phyloP scores from a whole-genome alignment of 306 rosid genomes.

The Fragaria ananassa region DNA sequence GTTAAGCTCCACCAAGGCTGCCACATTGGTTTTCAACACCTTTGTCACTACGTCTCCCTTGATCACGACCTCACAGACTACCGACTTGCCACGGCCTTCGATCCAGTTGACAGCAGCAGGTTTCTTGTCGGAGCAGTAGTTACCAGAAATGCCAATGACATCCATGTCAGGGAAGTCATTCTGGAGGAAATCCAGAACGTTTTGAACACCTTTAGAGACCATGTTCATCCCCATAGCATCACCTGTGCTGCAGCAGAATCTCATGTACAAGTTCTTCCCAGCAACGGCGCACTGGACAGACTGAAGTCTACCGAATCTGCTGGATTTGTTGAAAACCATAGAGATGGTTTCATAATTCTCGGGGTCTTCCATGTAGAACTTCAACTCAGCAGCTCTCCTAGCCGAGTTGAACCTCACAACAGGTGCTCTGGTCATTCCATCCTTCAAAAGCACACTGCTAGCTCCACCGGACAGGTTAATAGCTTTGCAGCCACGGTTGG shows the following conservation, averaged over 20 bases:
- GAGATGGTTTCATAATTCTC: conserved; percentile 55
- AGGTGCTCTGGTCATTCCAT: conserved; percentile 88
- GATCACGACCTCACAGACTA: conserved; percentile 77
- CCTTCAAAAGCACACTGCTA: conserved; percentile 49
- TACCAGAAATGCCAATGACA: conserved; percentile 79
- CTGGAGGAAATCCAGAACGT: conserved; percentile 68
- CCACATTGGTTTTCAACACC: conserved; percentile 76
- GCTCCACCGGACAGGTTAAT: conserved; percentile 81
- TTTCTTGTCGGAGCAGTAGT: conserved; percentile 90
- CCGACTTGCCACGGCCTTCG: conserved; percentile 84
- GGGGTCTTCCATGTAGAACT: conserved; percentile 67
- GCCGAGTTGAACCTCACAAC: conserved; percentile 70
- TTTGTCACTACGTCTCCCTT: conserved; percentile 71
- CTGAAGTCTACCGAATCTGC: conserved; percentile 76
- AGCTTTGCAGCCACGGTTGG: conserved; percentile 90
- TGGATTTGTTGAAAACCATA: conserved; percentile 63
- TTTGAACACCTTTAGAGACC: conserved; percentile 92
- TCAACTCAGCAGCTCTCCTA: conserved; percentile 64
- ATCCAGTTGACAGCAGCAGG: conserved; percentile 90
- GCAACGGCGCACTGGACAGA: conserved; percentile 50
- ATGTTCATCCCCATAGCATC: conserved; percentile 99
- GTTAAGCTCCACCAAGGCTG: conserved; percentile 74
- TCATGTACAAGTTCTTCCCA: conserved; percentile 72
- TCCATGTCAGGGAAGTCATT: conserved; percentile 83
- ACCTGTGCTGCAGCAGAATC: conserved; percentile 78